Base-by-base conservation (phyloP, 306 rosid species). In the Hippophae tibetana region DNA sequence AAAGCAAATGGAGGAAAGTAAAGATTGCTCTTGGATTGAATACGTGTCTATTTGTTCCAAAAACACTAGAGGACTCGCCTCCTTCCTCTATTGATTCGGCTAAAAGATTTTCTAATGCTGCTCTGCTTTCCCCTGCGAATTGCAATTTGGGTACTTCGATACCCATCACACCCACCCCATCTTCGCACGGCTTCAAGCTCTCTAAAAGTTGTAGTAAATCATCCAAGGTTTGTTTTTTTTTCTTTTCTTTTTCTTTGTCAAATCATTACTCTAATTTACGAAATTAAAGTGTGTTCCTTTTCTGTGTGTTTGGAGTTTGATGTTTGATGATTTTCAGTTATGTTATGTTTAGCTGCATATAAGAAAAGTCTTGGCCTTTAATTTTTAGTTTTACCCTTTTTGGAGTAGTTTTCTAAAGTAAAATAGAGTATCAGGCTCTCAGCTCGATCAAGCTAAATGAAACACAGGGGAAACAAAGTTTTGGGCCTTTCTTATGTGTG, bases 1-100 rank as follows among this genome's bases (percentile, higher is more conserved):
- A 82, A 62, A 87, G 96, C 74, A 92, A 85, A 76, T 88, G 99
- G 99, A 87, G 83, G 88, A 92, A 92, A 70, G 83, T 86, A 11
- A 88, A 86, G 86, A 52, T 83, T 12, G 96, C 95, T 13, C 72
- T 90, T 56, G 98, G 98, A 43, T 60, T 76, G 43, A 92, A 87
- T 75, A 84, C 84, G 1, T 92, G 99, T 81, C 82, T 84, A 63
- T 64, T 80, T 57, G 85, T 83, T 60, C 96, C 99, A 8, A 83
- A 76, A 79, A 88, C 93, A 13, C 67, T 75, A 56, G 93, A 83
- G 25, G 87, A 81, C 18, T 73, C 86, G 41, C 67, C 88, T 45
- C 83, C 95, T 43, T 48, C 78, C 46, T 47, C 76, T 26, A 14
- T 40, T 23, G 79, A 70, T 42, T 71, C 82, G 38, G 78, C 84